Base-by-base conservation (phyloP, 208 protist species). In the Trypanosoma lewisi region DNA sequence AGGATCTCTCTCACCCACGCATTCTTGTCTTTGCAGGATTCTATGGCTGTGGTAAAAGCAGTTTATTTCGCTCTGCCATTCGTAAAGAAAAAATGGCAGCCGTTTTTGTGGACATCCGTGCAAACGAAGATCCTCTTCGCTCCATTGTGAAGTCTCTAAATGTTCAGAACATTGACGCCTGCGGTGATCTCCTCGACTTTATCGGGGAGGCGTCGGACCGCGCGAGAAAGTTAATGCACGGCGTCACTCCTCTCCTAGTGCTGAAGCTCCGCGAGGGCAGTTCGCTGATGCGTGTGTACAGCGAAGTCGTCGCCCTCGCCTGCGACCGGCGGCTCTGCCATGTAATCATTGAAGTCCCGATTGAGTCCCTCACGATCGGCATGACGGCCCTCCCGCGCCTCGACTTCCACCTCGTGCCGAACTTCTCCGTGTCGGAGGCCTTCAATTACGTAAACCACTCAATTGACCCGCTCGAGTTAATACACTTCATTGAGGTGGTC, bases 141-240 rank as follows among this genome's bases (percentile, higher is more conserved):
- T 63, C 67, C 12, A 73, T 73, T 36, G 80, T 88, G 49, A 90
- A 91, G 50, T 77, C 85, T 0, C 68, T 95, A 5, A 85, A 85
- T 16, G 89, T 93, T 11, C 83, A 79, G 14, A 83, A 88, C 48
- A 85, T 90, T 8, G 89, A 95, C 45, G 81, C 83, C 11, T 95
- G 89, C 66, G 89, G 89, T 39, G 85, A 95, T 57, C 74, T 85
- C n/a, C 64, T 87, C 27, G 84, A 90, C 60, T 95, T 95, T 42
- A 87, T 92, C 48, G 60, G 71, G 0, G 85, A 95, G 53, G 86
- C 85, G 9, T 91, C 80, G 57, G 67, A 67, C 25, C 73, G 75
- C 61, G 83, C 83, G 19, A 78, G 72, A 61, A 63, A 76, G n/a
- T 33, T 54, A 0, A 82, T 85, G 74, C 48, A 76, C 48, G 83